Base-by-base conservation (phyloP, 495 filamentous ascomycete genomes). In the Penicillium ucsense region DNA sequence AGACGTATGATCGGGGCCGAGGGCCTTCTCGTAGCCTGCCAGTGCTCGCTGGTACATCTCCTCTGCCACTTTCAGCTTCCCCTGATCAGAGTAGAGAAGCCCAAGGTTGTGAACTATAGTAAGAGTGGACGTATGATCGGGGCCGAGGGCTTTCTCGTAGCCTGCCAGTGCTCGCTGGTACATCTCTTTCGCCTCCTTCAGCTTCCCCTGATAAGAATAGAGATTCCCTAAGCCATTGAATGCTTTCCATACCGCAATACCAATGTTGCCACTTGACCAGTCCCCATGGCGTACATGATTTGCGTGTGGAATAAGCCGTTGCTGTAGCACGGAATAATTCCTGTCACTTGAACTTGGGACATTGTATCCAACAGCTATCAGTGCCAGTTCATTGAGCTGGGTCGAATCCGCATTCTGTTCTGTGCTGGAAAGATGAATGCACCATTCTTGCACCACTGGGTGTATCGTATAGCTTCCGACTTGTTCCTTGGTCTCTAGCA, bases 221-320 rank as follows among this genome's bases (percentile, higher is more conserved):
- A 51, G 27, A 41, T 3, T 0, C 1, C 2, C 42, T 10, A 45
- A 10, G 4, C 11, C 11, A 45, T 32, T 3, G 28, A 71, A 56
- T 39, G 63, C 67, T 53, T 54, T 56, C 49, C 20, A 36, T 10
- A 61, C n/a, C 10, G 31, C 35, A 41, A 45, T 34, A 49, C 51
- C n/a, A 27, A 20, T 20, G 20, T 20, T 20, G 20, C 8, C 11
- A 11, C 28, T 40, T 41, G 32, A 43, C 4, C 38, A 46, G 32
- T 41, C 8, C 30, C 38, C 10, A 51, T 39, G 33, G 47, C 37
- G 31, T 12, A 62, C 36, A 46, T 47, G 37, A 48, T 58, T 53
- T 50, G 64, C 64, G 55, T 72, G 68, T 51, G 59, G 59, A 46
- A 71, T 51, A 50, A 68, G 62, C 42, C 68, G 61, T 48, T 49